Conservation (phyloP, 805 yeast genomes). For the Yarrowia deformans region DNA sequence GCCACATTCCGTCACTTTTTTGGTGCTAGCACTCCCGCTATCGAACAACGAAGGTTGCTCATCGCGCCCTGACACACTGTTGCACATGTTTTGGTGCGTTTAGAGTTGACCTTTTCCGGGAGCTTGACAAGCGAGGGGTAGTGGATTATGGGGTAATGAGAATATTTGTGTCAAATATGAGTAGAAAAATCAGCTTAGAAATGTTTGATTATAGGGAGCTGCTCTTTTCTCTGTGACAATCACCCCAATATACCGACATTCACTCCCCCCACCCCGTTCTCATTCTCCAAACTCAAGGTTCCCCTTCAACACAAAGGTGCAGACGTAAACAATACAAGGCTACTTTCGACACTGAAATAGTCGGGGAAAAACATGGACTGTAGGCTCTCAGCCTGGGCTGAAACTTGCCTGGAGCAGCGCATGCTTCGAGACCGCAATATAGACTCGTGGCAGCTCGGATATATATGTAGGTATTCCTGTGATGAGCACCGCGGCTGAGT, state of each 20-base stretch:
- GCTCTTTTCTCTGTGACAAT: background rate
- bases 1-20: too few relatives aligned
- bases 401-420: background rate
- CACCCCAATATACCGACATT: background rate
- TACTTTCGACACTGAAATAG: background rate
- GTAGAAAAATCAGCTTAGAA: background rate
- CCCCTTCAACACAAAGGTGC: background rate
- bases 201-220: background rate
- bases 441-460: too few relatives aligned
- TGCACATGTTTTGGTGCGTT: conserved; percentile 31
- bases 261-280: too few relatives aligned
- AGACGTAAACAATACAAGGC: conserved; percentile 23
- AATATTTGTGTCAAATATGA: background rate
- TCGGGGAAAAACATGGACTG: conserved; percentile 30
- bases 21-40: too few relatives aligned
- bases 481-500: too few relatives aligned
- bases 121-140: background rate
- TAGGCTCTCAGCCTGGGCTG: background rate
- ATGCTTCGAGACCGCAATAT: background rate
- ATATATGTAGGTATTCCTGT: too few relatives aligned
- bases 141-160: background rate
- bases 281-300: conserved; percentile 1
- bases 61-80: conserved; percentile 26
- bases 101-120: conserved; percentile 10
- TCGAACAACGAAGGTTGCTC: background rate